A percentile compares a stretch with the other conserved stretches of the same genome.
phyloP scores from a whole-genome alignment of 208 protist species.

The Entamoeba nuttalli region DNA sequence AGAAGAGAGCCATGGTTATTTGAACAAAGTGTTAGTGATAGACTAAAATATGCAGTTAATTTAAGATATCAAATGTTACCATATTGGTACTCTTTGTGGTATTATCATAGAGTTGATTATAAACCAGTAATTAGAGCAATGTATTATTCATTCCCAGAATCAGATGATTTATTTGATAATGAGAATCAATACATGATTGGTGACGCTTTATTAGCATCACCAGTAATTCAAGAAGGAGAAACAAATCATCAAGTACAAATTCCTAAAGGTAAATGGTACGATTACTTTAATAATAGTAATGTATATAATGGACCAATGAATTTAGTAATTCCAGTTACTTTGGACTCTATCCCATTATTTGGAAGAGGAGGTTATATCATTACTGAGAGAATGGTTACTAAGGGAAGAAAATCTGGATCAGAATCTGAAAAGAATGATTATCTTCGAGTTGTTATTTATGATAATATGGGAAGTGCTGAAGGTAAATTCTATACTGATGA shows the following conservation, averaged over 20 bases:
- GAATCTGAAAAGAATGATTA: not conserved
- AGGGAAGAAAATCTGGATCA: not conserved
- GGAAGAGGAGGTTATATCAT: not conserved
- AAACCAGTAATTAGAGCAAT: not conserved
- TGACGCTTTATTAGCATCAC: not conserved
- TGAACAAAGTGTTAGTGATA: not conserved
- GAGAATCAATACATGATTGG: conserved; percentile 2
- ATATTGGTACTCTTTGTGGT: conserved; percentile 4
- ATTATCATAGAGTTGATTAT: not conserved
- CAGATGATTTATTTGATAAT: not conserved
- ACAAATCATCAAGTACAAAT: not conserved
- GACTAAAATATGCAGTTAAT: not conserved
- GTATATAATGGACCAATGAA: not conserved
- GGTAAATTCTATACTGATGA: conserved; percentile 12
- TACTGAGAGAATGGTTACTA: not conserved
- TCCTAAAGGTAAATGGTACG: not conserved
- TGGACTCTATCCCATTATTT: conserved; percentile 3
- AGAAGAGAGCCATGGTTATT: conserved; percentile 15
- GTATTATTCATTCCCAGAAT: not conserved
- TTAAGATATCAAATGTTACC: conserved; percentile 4
- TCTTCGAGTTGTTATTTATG: not conserved
- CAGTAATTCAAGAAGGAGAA: not conserved
- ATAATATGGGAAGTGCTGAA: not conserved
- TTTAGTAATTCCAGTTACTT: not conserved
- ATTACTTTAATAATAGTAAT: not conserved